These are phyloP conservation scores for Magnaporthiopsis rhizophila DNA, from an alignment of 2,329 filamentous ascomycete genomes.

Conservation along the genomic window DNA sequence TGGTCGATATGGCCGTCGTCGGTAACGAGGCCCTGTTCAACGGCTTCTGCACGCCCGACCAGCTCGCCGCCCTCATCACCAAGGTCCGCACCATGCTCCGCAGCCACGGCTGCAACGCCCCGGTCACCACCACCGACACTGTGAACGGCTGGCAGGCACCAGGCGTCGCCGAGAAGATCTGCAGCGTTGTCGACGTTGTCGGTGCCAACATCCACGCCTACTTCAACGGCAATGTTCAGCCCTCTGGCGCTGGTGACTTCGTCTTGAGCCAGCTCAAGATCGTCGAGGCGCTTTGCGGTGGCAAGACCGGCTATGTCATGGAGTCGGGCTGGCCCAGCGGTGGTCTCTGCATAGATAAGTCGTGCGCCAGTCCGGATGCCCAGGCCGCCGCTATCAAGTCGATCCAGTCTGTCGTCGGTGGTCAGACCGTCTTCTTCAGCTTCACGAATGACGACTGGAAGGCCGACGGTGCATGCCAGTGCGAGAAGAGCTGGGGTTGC, in stretches of 20 bases:
- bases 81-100: constrained; percentile 56
- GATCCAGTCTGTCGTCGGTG: constrained; percentile 59
- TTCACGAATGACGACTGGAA: constrained; percentile 80
- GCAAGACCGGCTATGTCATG: constrained; percentile 69
- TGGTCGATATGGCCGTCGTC: constrained; percentile 73
- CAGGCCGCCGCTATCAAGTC: constrained; percentile 66
- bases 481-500: constrained; percentile 78
- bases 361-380: constrained; percentile 57
- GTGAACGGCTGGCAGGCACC: constrained; percentile 66
- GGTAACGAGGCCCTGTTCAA: constrained; percentile 89
- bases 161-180: constrained; percentile 52
- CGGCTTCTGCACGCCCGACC: constrained; percentile 52
- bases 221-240: constrained; percentile 68
- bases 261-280: constrained; percentile 66
- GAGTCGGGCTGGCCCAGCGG: constrained; percentile 83
- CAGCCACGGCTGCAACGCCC: constrained; percentile 60
- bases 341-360: constrained; percentile 63
- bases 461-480: constrained; percentile 54
- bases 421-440: constrained; percentile 72
- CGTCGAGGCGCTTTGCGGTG: constrained; percentile 60
- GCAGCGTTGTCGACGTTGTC: constrained; percentile 66
- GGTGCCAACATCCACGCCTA: constrained; percentile 88
- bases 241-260: constrained; percentile 66
- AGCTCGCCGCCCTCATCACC: constrained; percentile 64
- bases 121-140: constrained; percentile 79